phyloP scores from a whole-genome alignment of 805 yeast species.

The Candida andamanensis region DNA sequence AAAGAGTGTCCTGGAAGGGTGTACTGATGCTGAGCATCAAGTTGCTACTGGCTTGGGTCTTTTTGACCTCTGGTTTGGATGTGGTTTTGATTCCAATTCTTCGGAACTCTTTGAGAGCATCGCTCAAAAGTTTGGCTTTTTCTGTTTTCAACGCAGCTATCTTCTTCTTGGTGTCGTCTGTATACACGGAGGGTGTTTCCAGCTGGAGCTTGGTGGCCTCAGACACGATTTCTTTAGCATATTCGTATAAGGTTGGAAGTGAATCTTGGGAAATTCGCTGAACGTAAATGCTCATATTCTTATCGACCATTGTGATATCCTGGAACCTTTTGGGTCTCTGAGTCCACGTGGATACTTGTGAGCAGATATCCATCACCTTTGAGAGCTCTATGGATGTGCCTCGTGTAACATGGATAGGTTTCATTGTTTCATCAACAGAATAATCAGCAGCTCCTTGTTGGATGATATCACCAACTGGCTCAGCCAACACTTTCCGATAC shows the following conservation, averaged over 20 bases:
- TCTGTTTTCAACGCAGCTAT: slow-evolving; percentile 70
- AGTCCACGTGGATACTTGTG: slow-evolving; percentile 42
- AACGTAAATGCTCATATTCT: slow-evolving; percentile 51
- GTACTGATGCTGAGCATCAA: slow-evolving; percentile 52
- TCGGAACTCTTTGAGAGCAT: slow-evolving; percentile 66
- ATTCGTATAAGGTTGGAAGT: slow-evolving; percentile 47
- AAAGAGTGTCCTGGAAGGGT: slow-evolving; percentile 33
- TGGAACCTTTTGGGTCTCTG: slow-evolving; percentile 54
- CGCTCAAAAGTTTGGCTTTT: slow-evolving; percentile 73
- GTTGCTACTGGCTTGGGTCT: slow-evolving; percentile 57
- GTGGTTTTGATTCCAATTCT: slow-evolving; percentile 70
- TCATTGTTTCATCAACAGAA: background rate
- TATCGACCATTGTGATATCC: slow-evolving; percentile 45
- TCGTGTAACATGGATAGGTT: too few relatives aligned
- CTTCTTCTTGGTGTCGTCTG: slow-evolving; percentile 68
- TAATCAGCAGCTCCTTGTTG: slow-evolving; percentile 47
- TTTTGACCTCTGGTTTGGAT: slow-evolving; percentile 60
- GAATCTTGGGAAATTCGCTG: slow-evolving; percentile 24
- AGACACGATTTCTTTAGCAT: slow-evolving; percentile 48
- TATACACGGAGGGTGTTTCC: slow-evolving; percentile 71
- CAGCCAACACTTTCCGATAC: slow-evolving; percentile 59
- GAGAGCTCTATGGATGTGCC: slow-evolving; percentile 8
- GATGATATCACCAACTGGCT: slow-evolving; percentile 48
- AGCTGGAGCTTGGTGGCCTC: slow-evolving; percentile 60
- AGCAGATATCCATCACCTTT: slow-evolving; percentile 6